Conservation (phyloP, 805 yeast species). For the Lachancea dasiensis region DNA sequence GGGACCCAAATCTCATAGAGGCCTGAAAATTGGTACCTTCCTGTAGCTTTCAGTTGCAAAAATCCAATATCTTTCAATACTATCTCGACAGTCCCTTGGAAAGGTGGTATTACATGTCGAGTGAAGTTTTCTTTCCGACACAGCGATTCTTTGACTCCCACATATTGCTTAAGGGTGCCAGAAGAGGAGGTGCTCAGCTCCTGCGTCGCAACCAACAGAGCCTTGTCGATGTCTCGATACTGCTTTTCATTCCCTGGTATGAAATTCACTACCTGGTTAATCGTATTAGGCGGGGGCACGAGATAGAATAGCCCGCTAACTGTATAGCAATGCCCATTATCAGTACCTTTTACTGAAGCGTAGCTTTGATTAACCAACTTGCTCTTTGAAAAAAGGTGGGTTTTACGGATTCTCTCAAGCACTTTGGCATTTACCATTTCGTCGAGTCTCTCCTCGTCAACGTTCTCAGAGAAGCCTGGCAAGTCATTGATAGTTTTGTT, state of each 20-base stretch:
- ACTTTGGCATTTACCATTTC: constrained; percentile 25
- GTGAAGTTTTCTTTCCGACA: constrained; percentile 26
- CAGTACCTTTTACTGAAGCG: constrained; percentile 35
- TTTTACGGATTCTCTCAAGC: constrained; percentile 30
- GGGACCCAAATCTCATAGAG: constrained; percentile 51
- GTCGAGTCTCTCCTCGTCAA: constrained; percentile 19
- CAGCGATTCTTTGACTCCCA: constrained; percentile 18
- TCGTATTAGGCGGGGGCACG: constrained; percentile 45
- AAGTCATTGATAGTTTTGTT: constrained; percentile 33
- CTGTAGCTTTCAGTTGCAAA: constrained; percentile 55
- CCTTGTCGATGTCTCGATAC: constrained; percentile 32
- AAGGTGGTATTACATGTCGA: constrained; percentile 61
- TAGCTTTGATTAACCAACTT: constrained; percentile 29
- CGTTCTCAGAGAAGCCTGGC: constrained; percentile 35
- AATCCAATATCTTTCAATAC: constrained; percentile 63
- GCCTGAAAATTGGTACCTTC: constrained; percentile 34
- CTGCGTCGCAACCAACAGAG: constrained; percentile 24
- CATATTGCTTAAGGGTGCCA: constrained; percentile 31
- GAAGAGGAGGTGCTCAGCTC: constrained; percentile 17
- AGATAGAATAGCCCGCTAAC: constrained; percentile 60
- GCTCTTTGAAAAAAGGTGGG: constrained; percentile 28
- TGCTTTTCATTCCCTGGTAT: constrained; percentile 37
- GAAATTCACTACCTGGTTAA: constrained; percentile 43
- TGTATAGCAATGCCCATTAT: constrained; percentile 39
- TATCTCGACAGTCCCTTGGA: constrained; percentile 58